Percentiles rank a stretch among this genome's conserved stretches.
Conservation (phyloP, 2,329 filamentous ascomycete species). For the Coniochaeta hoffmannii region DNA sequence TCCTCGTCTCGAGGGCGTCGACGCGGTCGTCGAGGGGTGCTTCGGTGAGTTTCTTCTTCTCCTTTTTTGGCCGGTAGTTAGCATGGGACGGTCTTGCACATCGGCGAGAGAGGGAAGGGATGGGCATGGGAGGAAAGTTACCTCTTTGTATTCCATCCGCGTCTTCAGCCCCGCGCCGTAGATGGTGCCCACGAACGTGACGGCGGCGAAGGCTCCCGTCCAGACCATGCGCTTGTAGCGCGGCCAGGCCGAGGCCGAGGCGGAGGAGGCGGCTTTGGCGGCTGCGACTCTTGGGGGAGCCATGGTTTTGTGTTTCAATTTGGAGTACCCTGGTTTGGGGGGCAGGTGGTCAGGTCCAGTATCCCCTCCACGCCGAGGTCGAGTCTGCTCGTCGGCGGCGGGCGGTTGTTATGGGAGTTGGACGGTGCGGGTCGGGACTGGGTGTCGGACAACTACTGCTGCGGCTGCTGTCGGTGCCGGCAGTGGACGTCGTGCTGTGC, state of each 20-base stretch:
- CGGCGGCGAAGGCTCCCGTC: constrained; percentile 19
- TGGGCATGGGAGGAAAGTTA: constrained; percentile 7
- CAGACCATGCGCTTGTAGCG: constrained; percentile 15
- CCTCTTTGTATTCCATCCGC: constrained; percentile 16
- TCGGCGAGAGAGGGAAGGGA: background rate
- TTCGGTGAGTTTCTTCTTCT: constrained; percentile 14
- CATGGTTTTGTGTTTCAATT: background rate
- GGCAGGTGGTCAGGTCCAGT: background rate
- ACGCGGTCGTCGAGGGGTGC: constrained; percentile 19
- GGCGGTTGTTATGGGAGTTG: background rate
- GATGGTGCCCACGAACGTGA: constrained; percentile 21
- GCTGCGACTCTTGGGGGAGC: background rate
- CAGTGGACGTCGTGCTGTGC: background rate
- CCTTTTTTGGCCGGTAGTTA: constrained; percentile 7
- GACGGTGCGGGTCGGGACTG: too few species aligned
- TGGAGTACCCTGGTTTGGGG: background rate
- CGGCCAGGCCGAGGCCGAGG: constrained; percentile 1
- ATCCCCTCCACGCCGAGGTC: background rate
- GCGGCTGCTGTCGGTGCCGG: background rate
- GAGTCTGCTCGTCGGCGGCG: background rate
- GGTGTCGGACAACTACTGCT: background rate
- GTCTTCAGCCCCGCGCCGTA: constrained; percentile 26
- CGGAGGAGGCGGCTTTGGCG: too few species aligned
- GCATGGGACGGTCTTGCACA: background rate
- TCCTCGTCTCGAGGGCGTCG: constrained; percentile 20